Base-by-base conservation (phyloP, 1,284 basidiomycete genomes). In the Calocybe gambosa region DNA sequence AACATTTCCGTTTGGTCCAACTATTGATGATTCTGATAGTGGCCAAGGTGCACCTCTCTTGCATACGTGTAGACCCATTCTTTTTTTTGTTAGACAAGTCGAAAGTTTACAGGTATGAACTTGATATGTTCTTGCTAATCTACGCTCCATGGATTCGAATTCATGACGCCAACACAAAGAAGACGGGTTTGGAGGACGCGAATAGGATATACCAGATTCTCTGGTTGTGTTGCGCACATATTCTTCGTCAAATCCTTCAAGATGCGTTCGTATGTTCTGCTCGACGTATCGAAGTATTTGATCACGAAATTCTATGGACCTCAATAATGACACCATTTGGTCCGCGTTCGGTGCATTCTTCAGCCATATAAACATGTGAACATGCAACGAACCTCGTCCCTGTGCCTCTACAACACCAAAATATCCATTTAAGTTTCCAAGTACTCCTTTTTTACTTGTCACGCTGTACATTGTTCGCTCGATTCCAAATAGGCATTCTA, bases 341-440 rank as follows among this genome's bases (percentile, higher is more conserved):
- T 51, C 44, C 0, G 59, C 2, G 1, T 52, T 57, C 0, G 65
- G 68, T 1, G 62, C 51, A 31, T 61, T 37, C 4, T 51, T 43
- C 5, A 67, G 23, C 63, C 63, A 65, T 3, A 64, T 13, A 0
- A 65, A 6, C 20, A 61, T 50, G 48, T 65, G 62, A 0, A 61
- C 20, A 51, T 64, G 62, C 0, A 65, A 47, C 1, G 50, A 58
- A 6, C 61, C 62, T 16, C 54, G 49, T 0, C 61, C 62, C 53
- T 65, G 62, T 3, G 55, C 48, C 51, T 65, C 62, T 0, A 64
- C 57, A 0, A 47, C 42, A 0, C 59, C 60, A 47, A 59, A 52
- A 36, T 64, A 64, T 2, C 12, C 37, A 15, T n/a, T 19, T 3
- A 48, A 35, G 8, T 7, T 19, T 1, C 46, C 46, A 8, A 43